phyloP scores from a whole-genome alignment of 106 monocot genomes.

The Gastrodia elata region DNA sequence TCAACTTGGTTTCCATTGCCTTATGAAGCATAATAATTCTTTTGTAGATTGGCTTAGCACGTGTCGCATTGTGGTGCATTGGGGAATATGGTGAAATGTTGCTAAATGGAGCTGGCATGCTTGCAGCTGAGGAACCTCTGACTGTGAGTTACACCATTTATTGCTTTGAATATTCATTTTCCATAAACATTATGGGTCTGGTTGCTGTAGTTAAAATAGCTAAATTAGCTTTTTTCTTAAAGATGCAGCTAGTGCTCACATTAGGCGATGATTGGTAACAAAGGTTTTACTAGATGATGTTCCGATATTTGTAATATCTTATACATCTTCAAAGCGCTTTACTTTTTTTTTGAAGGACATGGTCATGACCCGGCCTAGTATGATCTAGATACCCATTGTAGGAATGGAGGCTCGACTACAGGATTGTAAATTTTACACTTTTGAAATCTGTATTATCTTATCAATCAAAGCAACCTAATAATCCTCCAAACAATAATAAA shows the following conservation, averaged over 20 bases:
- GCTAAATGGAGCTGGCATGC: slow-evolving; percentile 63
- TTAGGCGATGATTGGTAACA: neutral
- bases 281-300: neutral
- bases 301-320: neutral
- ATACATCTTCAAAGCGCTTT: neutral
- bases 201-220: neutral
- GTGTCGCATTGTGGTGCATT: slow-evolving; percentile 95
- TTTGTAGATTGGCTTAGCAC: slow-evolving; percentile 67
- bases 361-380: too few relatives aligned
- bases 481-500: too few relatives aligned
- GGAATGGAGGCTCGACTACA: too few relatives aligned
- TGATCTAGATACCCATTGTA: too few relatives aligned
- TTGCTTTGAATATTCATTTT: neutral
- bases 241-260: neutral
- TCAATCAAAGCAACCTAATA: too few relatives aligned
- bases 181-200: neutral
- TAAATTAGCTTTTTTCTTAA: neutral
- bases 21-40: slow-evolving; percentile 9
- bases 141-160: slow-evolving; percentile 46
- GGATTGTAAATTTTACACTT: too few relatives aligned
- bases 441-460: too few relatives aligned
- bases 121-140: slow-evolving; percentile 74
- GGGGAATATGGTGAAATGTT: slow-evolving; percentile 99
- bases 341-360: too few relatives aligned
- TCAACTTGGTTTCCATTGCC: neutral